Evolutionary conservation across 371 early-diverging fungal genomes (phyloP), one percentile per base, ranked within the genome.

Genomic region (Zopfochytrium polystomum): DNA sequence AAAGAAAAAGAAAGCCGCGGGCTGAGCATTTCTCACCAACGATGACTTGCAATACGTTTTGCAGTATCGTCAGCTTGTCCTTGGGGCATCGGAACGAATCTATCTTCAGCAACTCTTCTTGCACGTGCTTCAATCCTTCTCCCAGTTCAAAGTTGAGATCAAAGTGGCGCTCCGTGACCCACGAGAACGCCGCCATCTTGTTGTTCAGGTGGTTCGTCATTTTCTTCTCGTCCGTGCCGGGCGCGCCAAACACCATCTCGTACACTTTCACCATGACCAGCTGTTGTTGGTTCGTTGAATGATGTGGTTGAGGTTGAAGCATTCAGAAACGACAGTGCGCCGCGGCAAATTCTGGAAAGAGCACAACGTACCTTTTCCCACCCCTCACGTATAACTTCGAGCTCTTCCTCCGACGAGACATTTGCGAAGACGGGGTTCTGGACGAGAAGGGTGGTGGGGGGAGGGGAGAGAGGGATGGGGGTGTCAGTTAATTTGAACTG

Each of bases 81-180:
- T 74, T 61, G n/a, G 80, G 80, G 25, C 76, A 60, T 38, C 69
- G 50, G 65, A 71, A 77, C 9, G 64, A 70, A 53, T 74, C 76
- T 29, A 80, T 53, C n/a, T 68, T 61, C 25, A 67, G 42, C 30
- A 80, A 48, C 58, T 80, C 80, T 0, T 62, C 75, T 56, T 73
- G 70, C 2, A 72, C 77, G 25, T 72, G 65, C 35, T 71, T 73
- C 7, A 80, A 65, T 7, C 48, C 58, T 38, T 54, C 49, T 7
- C 71, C 60, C 35, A 76, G 63, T 22, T 55, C 46, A 54, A 73
- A 72, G 9, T 71, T 63, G 26, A 80, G 59, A 58, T 80, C 80
- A 38, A 80, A 60, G 56, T 80, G 80, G 3, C 64, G 58, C 54
- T 80, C 79, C 65, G 74, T 29, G 31, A 79, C 61, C 76, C 76